Percentiles rank a stretch among this genome's conserved stretches.
Conservation (phyloP, 352 stramenopile genomes). For the Hyaloperonospora arabidopsidis region DNA sequence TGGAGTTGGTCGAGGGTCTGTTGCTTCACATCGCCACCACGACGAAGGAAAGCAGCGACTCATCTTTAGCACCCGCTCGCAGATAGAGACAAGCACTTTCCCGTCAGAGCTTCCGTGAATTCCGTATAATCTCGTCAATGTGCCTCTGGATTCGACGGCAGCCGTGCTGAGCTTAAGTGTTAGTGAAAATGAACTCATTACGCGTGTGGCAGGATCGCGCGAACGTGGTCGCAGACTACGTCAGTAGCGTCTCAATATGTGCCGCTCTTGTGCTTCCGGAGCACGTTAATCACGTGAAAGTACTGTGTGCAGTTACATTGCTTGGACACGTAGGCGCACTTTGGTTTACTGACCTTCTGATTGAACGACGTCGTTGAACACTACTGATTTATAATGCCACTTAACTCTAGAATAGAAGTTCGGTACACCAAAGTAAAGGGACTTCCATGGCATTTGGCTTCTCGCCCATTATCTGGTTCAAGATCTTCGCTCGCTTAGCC, state of each 20-base stretch:
- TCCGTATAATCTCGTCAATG: constrained; percentile 60
- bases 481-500: too few species aligned
- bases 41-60: not conserved
- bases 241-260: constrained; percentile 38
- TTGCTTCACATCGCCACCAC: constrained; percentile 30
- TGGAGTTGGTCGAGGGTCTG: constrained; percentile 39
- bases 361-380: not conserved
- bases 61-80: too few species aligned
- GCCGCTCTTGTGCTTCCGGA: constrained; percentile 37
- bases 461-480: not conserved
- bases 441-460: too few species aligned
- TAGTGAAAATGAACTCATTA: constrained; percentile 9
- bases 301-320: constrained; percentile 26
- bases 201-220: constrained; percentile 18
- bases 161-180: constrained; percentile 26
- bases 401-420: not conserved
- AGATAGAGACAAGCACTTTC: constrained; percentile 7
- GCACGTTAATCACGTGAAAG: constrained; percentile 40
- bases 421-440: too few species aligned
- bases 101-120: constrained; percentile 42
- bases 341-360: constrained; percentile 7
- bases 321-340: constrained; percentile 18
- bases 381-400: not conserved
- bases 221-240: constrained; percentile 31
- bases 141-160: constrained; percentile 42